A percentile compares a stretch with the other conserved stretches of the same genome.
Evolutionary conservation across 257 asterid species (phyloP).

Genomic region (Solanum okadae): DNA sequence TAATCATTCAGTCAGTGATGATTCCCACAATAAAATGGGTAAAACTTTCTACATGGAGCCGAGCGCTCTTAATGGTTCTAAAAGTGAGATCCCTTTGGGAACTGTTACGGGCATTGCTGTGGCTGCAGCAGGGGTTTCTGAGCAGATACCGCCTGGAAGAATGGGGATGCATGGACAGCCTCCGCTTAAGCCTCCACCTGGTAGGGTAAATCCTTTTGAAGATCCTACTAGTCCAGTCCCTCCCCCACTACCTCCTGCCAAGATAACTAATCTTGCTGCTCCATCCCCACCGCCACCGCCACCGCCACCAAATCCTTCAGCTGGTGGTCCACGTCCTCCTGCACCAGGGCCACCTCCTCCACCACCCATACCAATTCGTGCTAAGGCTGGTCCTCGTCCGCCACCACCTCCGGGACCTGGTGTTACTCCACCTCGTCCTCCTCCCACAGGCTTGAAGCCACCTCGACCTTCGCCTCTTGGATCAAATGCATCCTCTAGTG

Average conservation of each 20-base stretch:
- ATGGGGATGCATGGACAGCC: constrained; percentile 27
- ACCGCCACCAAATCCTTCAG: constrained; percentile 25
- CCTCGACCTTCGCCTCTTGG: constrained; percentile 44
- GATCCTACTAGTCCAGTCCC: constrained; percentile 8
- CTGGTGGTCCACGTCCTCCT: constrained; percentile 24
- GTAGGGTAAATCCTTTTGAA: constrained; percentile 31
- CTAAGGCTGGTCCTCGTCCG: constrained; percentile 5
- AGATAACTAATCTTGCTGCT: not conserved
- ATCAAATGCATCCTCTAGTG: constrained; percentile 30
- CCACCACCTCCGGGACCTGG: constrained; percentile 33
- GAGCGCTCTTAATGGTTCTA: constrained; percentile 27
- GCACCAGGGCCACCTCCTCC: constrained; percentile 24
- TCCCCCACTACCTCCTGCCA: constrained; percentile 1
- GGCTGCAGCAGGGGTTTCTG: constrained; percentile 16
- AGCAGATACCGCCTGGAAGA: constrained; percentile 9
- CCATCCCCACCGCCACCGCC: constrained; percentile 29
- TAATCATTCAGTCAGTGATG: constrained; percentile 27
- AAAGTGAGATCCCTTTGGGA: constrained; percentile 30
- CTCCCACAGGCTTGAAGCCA: constrained; percentile 42
- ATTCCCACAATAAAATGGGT: constrained; percentile 11
- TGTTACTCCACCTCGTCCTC: constrained; percentile 31
- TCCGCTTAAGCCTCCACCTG: constrained; percentile 64
- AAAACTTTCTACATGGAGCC: constrained; percentile 27
- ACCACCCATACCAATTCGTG: constrained; percentile 9
- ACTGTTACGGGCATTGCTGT: constrained; percentile 17